phyloP scores from a whole-genome alignment of 345 rosid species.

The Citrus sp. region DNA sequence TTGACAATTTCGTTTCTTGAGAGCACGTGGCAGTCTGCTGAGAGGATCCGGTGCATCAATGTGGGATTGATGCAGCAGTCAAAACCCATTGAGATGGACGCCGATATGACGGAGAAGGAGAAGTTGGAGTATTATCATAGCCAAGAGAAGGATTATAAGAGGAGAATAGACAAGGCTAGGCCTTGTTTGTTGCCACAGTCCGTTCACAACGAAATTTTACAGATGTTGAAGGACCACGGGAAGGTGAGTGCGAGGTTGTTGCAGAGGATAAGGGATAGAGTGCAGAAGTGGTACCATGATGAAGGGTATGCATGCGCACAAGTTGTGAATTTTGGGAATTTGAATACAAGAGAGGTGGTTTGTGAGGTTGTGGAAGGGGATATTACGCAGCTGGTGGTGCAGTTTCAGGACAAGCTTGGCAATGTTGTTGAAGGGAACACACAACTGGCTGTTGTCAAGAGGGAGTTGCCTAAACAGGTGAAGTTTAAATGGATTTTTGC shows the following conservation, averaged over 20 bases:
- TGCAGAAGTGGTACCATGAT: constrained; percentile 95
- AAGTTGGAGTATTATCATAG: constrained; percentile 74
- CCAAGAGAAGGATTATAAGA: constrained; percentile 85
- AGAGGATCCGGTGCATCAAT: constrained; percentile 80
- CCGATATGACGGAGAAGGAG: constrained; percentile 98
- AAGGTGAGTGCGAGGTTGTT: constrained; percentile 85
- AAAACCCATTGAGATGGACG: constrained; percentile 81
- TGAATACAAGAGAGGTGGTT: constrained; percentile 91
- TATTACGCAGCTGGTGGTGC: constrained; percentile 72
- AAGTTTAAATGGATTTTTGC: neutral
- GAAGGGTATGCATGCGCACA: constrained; percentile 98
- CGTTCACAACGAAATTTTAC: constrained; percentile 60
- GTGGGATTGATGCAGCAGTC: constrained; percentile 87
- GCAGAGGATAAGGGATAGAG: constrained; percentile 93
- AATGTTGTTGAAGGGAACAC: constrained; percentile 95
- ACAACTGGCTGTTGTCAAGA: constrained; percentile 64
- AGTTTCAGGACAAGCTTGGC: constrained; percentile 93
- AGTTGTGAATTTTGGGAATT: constrained; percentile 93
- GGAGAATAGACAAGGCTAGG: constrained; percentile 75
- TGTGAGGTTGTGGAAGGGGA: constrained; percentile 99
- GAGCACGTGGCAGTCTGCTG: constrained; percentile 93
- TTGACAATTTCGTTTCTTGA: constrained; percentile 71
- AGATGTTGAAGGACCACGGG: constrained; percentile 73
- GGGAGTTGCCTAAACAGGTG: constrained; percentile 89
- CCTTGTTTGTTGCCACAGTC: constrained; percentile 69